These are phyloP conservation scores for Fusarium siculi DNA, from an alignment of 2,329 filamentous ascomycete genomes.

Conservation along the genomic window DNA sequence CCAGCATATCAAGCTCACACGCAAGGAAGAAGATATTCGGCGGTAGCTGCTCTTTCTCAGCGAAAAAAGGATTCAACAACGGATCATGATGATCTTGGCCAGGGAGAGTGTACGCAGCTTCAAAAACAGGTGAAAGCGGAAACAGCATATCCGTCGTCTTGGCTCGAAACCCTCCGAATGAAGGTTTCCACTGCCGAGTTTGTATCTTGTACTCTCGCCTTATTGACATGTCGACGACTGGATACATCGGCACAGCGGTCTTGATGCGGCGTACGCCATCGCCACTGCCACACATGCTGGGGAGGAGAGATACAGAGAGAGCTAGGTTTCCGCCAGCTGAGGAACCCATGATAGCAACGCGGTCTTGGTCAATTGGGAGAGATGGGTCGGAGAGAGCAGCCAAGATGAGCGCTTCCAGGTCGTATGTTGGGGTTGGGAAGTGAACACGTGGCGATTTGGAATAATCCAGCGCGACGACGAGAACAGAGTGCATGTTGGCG, in stretches of 20 bases:
- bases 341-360: slow-evolving; percentile 5
- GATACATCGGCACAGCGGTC: slow-evolving; percentile 2
- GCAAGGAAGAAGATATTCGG: slow-evolving; percentile 7
- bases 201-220: slow-evolving; percentile 9
- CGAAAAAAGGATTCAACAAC: slow-evolving; percentile 15
- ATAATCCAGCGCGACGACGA: slow-evolving; percentile 25
- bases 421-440: slow-evolving; percentile 17
- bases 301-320: slow-evolving; percentile 7
- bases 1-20: slow-evolving; percentile 25
- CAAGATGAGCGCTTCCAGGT: slow-evolving; percentile 16
- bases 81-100: slow-evolving; percentile 18
- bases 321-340: slow-evolving; percentile 23
- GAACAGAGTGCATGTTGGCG: slow-evolving; percentile 15
- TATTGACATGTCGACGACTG: slow-evolving; percentile 9
- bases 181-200: slow-evolving; percentile 15
- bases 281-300: slow-evolving; percentile 23
- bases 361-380: slow-evolving; percentile 9
- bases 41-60: neutral
- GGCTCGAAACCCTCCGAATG: slow-evolving; percentile 7
- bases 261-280: slow-evolving; percentile 16
- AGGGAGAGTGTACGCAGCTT: slow-evolving; percentile 5
- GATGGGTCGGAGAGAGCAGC: slow-evolving; percentile 2
- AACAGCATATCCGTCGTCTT: slow-evolving; percentile 4
- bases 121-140: slow-evolving; percentile 8
- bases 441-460: slow-evolving; percentile 2